Base-by-base conservation (phyloP, 192 early-diverging fungal species). In the Linnemannia elongata region DNA sequence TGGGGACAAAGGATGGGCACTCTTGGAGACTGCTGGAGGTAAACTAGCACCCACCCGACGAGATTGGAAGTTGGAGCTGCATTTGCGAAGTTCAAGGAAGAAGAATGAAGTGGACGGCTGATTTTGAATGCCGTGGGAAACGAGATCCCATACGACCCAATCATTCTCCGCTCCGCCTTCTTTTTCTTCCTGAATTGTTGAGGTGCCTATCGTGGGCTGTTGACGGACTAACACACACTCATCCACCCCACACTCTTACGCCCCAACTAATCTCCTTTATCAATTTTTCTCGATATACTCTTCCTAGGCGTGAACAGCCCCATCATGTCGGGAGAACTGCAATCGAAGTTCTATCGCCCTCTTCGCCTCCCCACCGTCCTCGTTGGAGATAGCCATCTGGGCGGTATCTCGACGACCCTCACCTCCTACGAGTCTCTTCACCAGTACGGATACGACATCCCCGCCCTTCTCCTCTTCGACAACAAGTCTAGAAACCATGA, bases 11-110 rank as follows among this genome's bases (percentile, higher is more conserved):
- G 92, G 91, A 36, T 88, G 82, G 69, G 77, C 90, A 60, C 88
- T 96, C 72, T 76, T 97, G 45, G 96, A 97, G 85, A 96, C 95
- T 5, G 96, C 96, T 12, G 96, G 96, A 81, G 96, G 96, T 90
- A 84, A 57, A 33, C n/a, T 70, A 15, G 9, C 54, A 63, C 33
- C 33, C 33, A 39, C 33, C n/a, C 38, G 38, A 39, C 38, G 38
- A 39, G 38, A 39, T 6, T 39, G 3, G 3, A 39, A 39, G 38
- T 39, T 38, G 38, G 38, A 6, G 24, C n/a, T 8, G n/a, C 7
- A 15, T 2, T 60, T 35, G 60, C 27, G 27, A 35, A 66, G 60
- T 33, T 60, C 44, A 45, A 45, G 17, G 47, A 52, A 20, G 47
- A 52, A 4, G 24, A 22, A 1, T n/a, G 35, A 27, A 9, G 55